phyloP scores from a whole-genome alignment of 2,329 filamentous ascomycete species.

The Tolypocladium pustulatum region DNA sequence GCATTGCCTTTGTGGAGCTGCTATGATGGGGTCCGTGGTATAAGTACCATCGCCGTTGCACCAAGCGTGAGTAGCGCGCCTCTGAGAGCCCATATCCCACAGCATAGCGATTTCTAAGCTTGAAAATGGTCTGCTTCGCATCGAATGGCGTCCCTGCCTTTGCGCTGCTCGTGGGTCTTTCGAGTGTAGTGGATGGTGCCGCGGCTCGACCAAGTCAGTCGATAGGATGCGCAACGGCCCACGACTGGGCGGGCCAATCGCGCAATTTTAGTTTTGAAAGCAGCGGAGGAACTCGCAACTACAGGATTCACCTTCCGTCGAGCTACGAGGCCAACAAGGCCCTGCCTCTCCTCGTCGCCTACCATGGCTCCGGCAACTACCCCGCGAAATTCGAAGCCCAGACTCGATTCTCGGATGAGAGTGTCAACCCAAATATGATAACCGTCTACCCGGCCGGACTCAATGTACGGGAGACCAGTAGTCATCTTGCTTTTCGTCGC shows the following conservation, averaged over 20 bases:
- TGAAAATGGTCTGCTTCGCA: not conserved
- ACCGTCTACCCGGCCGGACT: slow-evolving; percentile 36
- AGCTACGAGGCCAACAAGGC: slow-evolving; percentile 20
- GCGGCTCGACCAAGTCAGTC: not conserved
- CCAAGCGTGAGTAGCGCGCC: no score
- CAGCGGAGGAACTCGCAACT: slow-evolving; percentile 7
- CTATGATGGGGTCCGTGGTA: not conserved
- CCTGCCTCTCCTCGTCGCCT: slow-evolving; percentile 33
- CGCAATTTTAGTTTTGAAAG: slow-evolving; percentile 12
- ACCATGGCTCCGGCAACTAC: slow-evolving; percentile 30
- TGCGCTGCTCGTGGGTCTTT: not conserved
- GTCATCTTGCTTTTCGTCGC: not conserved
- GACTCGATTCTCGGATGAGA: slow-evolving; percentile 24
- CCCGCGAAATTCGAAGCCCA: slow-evolving; percentile 21
- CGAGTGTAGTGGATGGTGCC: not conserved
- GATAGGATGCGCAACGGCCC: slow-evolving; percentile 8
- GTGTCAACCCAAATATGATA: slow-evolving; percentile 24
- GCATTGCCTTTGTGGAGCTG: not conserved
- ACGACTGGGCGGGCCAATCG: slow-evolving; percentile 10
- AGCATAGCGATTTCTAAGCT: no score
- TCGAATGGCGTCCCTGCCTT: not conserved
- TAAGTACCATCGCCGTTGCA: not conserved
- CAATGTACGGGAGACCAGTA: slow-evolving; percentile 13
- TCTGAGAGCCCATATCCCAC: no score
- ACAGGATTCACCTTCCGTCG: slow-evolving; percentile 11